These are phyloP conservation scores for Kwoniella sp. DNA, from an alignment of 768 basidiomycete genomes.

Conservation along the genomic window DNA sequence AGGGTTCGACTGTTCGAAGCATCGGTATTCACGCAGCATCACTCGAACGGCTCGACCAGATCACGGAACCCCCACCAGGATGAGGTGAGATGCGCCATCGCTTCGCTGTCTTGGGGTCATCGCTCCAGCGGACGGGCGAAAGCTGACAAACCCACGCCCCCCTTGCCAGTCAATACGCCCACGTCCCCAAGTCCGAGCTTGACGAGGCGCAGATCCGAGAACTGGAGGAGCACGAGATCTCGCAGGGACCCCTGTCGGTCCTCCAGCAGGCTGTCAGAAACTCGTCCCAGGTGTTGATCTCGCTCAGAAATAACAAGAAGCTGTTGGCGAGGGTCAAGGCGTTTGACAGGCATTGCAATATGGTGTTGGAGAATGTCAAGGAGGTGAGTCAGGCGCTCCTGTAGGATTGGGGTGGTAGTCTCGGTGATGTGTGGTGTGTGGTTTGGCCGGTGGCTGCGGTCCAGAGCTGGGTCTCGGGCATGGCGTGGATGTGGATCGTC, in stretches of 20 bases:
- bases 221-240: conserved; percentile 97
- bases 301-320: conserved; percentile 97
- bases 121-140: too few species aligned
- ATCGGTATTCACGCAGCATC: too few species aligned
- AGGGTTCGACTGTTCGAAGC: too few species aligned
- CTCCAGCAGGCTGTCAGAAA: conserved; percentile 91
- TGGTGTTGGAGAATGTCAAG: conserved; percentile 98
- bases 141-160: too few species aligned
- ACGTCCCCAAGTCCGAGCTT: conserved; percentile 92
- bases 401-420: neutral
- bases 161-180: conserved; percentile 83
- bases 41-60: too few species aligned
- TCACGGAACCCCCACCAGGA: too few species aligned
- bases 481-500: too few species aligned
- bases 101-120: too few species aligned
- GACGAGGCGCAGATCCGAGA: conserved; percentile 94
- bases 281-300: conserved; percentile 95
- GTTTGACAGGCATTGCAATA: conserved; percentile 97
- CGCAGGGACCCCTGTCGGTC: conserved; percentile 59
- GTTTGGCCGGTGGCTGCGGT: too few species aligned
- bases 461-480: neutral
- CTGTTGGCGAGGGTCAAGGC: conserved; percentile 81
- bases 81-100: too few species aligned
- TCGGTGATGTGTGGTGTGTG: neutral
- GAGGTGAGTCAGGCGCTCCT: conserved; percentile 59